A percentile compares a stretch with the other conserved stretches of the same genome.
These are phyloP conservation scores for Chytridium lagenaria DNA, from an alignment of 371 early-diverging fungal species.

Conservation along the genomic window DNA sequence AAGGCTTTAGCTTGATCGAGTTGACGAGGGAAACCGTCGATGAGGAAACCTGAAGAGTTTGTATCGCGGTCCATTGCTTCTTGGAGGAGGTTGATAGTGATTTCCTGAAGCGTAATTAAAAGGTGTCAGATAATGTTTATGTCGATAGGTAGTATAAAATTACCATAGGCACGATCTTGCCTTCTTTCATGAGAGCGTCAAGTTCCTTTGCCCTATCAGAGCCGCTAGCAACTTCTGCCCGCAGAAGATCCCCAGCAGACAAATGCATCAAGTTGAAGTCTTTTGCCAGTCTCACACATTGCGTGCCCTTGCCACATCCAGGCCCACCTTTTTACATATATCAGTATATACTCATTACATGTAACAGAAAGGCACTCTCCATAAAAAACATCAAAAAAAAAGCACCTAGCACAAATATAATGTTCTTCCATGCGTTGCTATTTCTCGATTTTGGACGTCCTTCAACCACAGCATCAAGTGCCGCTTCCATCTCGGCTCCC, in stretches of 20 bases:
- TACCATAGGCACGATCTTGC: constrained; percentile 70
- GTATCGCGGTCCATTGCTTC: constrained; percentile 35
- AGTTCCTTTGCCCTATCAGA: constrained; percentile 59
- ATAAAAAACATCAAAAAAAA: neutral
- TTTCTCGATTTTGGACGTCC: no score
- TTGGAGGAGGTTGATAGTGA: constrained; percentile 55
- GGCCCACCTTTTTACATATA: constrained; percentile 32
- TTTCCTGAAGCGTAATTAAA: constrained; percentile 42
- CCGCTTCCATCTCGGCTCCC: no score
- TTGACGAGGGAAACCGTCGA: constrained; percentile 57
- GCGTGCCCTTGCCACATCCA: constrained; percentile 79
- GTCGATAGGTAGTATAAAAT: neutral
- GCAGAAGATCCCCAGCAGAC: constrained; percentile 73
- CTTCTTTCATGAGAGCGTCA: constrained; percentile 61
- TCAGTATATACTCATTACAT: no score
- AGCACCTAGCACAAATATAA: constrained; percentile 54
- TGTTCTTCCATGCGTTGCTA: constrained; percentile 38
- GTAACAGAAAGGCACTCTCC: no score
- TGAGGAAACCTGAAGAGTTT: constrained; percentile 44
- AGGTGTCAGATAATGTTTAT: constrained; percentile 2
- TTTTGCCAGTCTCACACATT: constrained; percentile 46
- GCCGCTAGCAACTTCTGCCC: constrained; percentile 64
- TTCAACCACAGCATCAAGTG: no score
- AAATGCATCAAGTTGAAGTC: constrained; percentile 58
- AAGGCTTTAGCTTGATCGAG: constrained; percentile 53